Base-by-base conservation (phyloP, 1,284 basidiomycete genomes). In the Ceratobasidium sp. region DNA sequence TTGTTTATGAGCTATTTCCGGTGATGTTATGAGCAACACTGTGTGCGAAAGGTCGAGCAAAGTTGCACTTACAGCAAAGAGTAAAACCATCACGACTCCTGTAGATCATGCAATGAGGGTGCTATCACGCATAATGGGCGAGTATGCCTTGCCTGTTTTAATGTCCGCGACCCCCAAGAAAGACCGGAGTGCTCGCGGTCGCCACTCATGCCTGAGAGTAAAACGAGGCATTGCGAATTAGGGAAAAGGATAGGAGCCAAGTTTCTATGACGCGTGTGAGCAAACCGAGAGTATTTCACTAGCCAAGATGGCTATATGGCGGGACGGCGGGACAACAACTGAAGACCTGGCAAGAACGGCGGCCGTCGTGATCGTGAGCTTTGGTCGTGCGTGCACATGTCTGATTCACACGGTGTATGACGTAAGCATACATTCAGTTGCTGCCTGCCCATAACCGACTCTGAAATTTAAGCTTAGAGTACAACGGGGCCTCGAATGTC, bases 1-100 rank as follows among this genome's bases (percentile, higher is more conserved):
- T 99, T 99, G 88, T 99, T 98, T 79, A 99, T 88, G 68, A 98
- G 85, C 94, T 95, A 78, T n/a, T 14, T 56, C 43, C 74, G 54
- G 56, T 46, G 16, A 24, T 43, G 34, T 6, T 31, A 75, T 69
- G 6, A 69, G 53, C 66, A 56, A 43, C 13, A 29, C 11, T 41
- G 29, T 8, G 37, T 68, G 9, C 22, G 19, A 11, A 68, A 63
- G 56, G 71, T 65, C 76, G 22, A 76, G 48, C 48, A 34, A 41
- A 9, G 27, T 31, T 16, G 74, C 73, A 31, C 90, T 76, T 77
- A 96, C 92, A 29, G 92, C 93, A 79, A 98, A 97, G 69, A 96
- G 86, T 19, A 96, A 85, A 75, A 92, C 90, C 76, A 97, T 87
- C 68, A 88, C 92, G 75, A 93, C 94, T 65, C 85, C 85, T 85